phyloP scores from a whole-genome alignment of 345 rosid species.

The Rhodomyrtus tomentosa region DNA sequence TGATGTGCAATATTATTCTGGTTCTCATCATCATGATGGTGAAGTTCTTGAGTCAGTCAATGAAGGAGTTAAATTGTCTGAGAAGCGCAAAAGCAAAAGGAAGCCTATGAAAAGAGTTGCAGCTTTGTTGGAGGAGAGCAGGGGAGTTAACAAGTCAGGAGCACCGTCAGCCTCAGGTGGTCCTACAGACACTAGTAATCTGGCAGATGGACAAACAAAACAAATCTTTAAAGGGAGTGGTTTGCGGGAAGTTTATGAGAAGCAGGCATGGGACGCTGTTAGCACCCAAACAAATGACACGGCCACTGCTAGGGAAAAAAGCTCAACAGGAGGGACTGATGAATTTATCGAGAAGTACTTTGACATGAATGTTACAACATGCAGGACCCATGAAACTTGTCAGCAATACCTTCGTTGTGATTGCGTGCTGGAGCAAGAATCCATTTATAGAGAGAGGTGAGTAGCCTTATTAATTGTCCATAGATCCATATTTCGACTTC shows the following conservation, averaged over 20 bases:
- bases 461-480: not conserved
- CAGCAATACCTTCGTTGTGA: constrained; percentile 42
- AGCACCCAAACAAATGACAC: not conserved
- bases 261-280: constrained; percentile 1
- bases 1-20: not conserved
- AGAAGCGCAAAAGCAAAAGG: constrained; percentile 39
- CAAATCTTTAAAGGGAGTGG: not conserved
- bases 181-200: constrained; percentile 16
- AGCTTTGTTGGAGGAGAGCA: constrained; percentile 33
- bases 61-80: constrained; percentile 34
- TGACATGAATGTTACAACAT: constrained; percentile 42
- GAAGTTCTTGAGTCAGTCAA: constrained; percentile 27
- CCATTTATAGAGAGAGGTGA: constrained; percentile 48
- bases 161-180: constrained; percentile 22
- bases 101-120: constrained; percentile 48
- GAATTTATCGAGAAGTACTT: constrained; percentile 56
- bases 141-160: constrained; percentile 13
- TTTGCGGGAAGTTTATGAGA: constrained; percentile 8
- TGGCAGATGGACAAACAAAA: constrained; percentile 9
- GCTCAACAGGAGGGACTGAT: constrained; percentile 19
- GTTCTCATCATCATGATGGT: constrained; percentile 16
- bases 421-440: constrained; percentile 57
- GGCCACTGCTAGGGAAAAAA: constrained; percentile 11
- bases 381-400: constrained; percentile 50
- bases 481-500: not conserved